Conservation (phyloP, 1,284 basidiomycete genomes). For the Megacollybia platyphylla region DNA sequence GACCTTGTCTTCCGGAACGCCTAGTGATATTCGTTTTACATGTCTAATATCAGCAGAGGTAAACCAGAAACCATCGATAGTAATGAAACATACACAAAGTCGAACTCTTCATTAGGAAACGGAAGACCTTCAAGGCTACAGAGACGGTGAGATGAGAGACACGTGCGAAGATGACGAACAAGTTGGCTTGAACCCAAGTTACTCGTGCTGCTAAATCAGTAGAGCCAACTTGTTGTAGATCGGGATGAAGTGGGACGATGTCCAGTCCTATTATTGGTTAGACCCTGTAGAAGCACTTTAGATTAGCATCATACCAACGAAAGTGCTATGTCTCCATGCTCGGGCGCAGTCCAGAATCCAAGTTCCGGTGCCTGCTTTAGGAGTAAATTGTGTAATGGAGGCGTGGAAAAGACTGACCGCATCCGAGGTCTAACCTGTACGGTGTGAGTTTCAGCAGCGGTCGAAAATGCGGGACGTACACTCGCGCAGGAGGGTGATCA, state of each 20-base stretch:
- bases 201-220: slow-evolving; percentile 44
- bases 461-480: slow-evolving; percentile 26
- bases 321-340: slow-evolving; percentile 47
- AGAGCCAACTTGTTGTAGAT: slow-evolving; percentile 39
- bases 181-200: slow-evolving; percentile 58
- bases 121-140: slow-evolving; percentile 50
- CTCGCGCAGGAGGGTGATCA: slow-evolving; percentile 39
- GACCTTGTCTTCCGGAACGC: slow-evolving; percentile 62
- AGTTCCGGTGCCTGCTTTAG: slow-evolving; percentile 38
- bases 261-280: slow-evolving; percentile 40
- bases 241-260: slow-evolving; percentile 54
- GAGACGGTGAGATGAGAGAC: slow-evolving; percentile 5
- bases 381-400: background rate
- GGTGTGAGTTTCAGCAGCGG: slow-evolving; percentile 3
- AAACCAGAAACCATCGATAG: background rate
- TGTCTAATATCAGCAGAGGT: slow-evolving; percentile 25
- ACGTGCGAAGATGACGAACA: slow-evolving; percentile 27
- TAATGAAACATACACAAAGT: slow-evolving; percentile 43
- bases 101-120: slow-evolving; percentile 58
- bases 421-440: slow-evolving; percentile 50
- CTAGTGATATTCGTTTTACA: slow-evolving; percentile 53
- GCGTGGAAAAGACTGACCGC: slow-evolving; percentile 29
- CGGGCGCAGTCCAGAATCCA: slow-evolving; percentile 55
- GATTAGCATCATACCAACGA: slow-evolving; percentile 35
- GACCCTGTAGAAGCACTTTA: slow-evolving; percentile 3